A percentile compares a stretch with the other conserved stretches of the same genome.
Evolutionary conservation across 306 rosid species (phyloP).

Genomic region (Rosa persica): DNA sequence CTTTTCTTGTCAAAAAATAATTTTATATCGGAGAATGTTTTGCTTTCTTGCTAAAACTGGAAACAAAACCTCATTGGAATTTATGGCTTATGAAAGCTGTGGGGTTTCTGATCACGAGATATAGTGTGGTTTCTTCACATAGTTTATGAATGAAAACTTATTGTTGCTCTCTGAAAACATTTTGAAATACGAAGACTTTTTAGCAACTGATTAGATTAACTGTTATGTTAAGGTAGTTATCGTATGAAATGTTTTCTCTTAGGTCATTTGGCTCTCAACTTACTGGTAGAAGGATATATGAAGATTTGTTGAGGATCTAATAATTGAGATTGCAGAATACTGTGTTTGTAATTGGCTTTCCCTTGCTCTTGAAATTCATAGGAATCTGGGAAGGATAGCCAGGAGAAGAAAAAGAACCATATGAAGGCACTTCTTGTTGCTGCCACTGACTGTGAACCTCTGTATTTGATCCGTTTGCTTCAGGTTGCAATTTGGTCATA

Average conservation of each 20-base stretch:
- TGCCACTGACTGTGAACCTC: constrained; percentile 92
- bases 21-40: background rate
- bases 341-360: constrained; percentile 4
- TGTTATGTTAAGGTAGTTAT: background rate
- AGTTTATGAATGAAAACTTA: background rate
- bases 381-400: constrained; percentile 98
- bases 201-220: background rate
- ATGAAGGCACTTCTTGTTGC: constrained; percentile 89
- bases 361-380: constrained; percentile 29
- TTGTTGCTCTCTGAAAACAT: background rate
- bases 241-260: constrained; percentile 6
- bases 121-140: background rate
- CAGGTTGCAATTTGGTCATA: constrained; percentile 56
- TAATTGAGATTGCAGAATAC: background rate
- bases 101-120: background rate
- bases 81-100: background rate
- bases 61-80: background rate
- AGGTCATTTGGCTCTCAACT: background rate
- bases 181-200: background rate
- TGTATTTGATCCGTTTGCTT: constrained; percentile 73
- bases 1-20: background rate
- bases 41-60: background rate
- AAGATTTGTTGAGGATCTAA: background rate
- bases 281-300: background rate
- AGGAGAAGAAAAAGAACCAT: constrained; percentile 84